phyloP scores from a whole-genome alignment of 495 filamentous ascomycete genomes.

The Tuber calosporum region DNA sequence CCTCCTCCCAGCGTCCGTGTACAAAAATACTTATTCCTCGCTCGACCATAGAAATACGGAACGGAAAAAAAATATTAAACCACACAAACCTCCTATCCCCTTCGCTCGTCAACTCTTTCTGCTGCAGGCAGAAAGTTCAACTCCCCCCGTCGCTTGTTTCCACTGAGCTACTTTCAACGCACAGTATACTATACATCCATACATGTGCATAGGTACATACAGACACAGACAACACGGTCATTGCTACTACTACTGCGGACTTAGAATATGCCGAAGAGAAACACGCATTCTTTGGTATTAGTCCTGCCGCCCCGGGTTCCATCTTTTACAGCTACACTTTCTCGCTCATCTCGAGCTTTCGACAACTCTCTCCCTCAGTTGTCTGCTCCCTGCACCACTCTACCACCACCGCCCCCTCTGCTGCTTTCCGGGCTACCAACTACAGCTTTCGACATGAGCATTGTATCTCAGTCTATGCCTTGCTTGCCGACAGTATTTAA shows the following conservation, averaged over 20 bases:
- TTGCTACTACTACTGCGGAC: not conserved
- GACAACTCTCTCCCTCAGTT: constrained; percentile 28
- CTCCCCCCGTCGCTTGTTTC: not conserved
- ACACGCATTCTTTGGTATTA: constrained; percentile 32
- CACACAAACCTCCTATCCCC: not conserved
- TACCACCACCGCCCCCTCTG: constrained; percentile 6
- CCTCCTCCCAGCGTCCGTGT: not conserved
- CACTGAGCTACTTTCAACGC: constrained; percentile 11
- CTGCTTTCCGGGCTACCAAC: constrained; percentile 25
- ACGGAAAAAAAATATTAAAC: constrained; percentile 1
- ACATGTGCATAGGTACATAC: constrained; percentile 34
- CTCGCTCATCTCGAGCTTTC: constrained; percentile 23
- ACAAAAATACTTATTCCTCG: not conserved
- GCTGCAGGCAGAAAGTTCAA: not conserved
- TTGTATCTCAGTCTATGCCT: constrained; percentile 24
- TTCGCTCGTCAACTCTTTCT: not conserved
- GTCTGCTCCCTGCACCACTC: constrained; percentile 25
- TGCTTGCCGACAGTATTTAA: constrained; percentile 29
- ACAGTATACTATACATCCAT: constrained; percentile 30
- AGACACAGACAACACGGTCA: constrained; percentile 22
- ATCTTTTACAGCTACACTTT: constrained; percentile 43
- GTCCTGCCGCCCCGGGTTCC: constrained; percentile 47
- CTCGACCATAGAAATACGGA: not conserved
- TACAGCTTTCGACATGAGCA: constrained; percentile 16
- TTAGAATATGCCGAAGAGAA: constrained; percentile 36